Evolutionary conservation across 2,329 filamentous ascomycete species (phyloP), one percentile per base, ranked within the genome.

Genomic region (Fusarium humuli): DNA sequence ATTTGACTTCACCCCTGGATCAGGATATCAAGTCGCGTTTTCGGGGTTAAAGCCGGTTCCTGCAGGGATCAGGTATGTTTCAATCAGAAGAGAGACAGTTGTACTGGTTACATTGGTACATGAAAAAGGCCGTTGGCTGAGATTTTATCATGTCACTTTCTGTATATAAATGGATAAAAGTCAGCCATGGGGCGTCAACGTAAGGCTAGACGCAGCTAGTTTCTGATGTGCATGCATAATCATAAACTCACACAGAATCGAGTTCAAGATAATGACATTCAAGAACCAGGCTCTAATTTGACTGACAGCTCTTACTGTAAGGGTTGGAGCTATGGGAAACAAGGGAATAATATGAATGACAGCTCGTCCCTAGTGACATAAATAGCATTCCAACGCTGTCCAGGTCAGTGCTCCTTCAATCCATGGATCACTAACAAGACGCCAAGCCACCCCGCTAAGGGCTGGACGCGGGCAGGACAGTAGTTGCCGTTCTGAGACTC

Each of bases 381-480:
- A 46, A 67, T 61, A 54, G 54, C 63, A 54, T 66, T 66, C 61
- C 61, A 61, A 49, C 23, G 27, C 23, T 22, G 34, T 52, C 23
- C 23, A 49, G 40, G 42, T 23, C 48, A 46, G 44, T 61, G 47
- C 50, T 46, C 41, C 27, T 25, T 41, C 59, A 25, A 23, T 49
- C 34, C 50, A 50, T 40, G 58, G 23, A 63, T 54, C 48, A 68
- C 62, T 40, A 61, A 52, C 55, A 65, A 32, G 63, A 59, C 40
- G 62, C 58, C 67, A 70, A 70, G 63, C 54, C 67, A 70, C 67
- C 63, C 67, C 64, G 63, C 62, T 45, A 60, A 69, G 64, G 54
- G 44, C 47, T 55, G 53, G 49, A 45, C 29, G 61, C 55, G 52
- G 66, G 56, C 67, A 61, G 41, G 53, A 46, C 42, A 67, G 59